Base-by-base conservation (phyloP, 176 grass and related monocot genomes). In the Dendrocalamus sinicus region DNA sequence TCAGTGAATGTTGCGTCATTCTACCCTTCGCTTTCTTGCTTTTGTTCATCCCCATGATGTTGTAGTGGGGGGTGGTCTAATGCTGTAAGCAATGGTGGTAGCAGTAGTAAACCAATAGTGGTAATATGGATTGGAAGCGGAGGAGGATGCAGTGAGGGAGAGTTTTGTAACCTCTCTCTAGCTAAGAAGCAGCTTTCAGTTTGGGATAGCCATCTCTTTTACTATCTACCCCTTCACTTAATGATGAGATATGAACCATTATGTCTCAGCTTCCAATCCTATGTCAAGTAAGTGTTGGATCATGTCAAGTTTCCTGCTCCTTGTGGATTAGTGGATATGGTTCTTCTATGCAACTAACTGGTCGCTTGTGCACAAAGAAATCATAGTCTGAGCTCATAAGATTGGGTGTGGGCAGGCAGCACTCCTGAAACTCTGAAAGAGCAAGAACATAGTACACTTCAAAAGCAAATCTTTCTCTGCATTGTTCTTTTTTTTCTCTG, bases 151-250 rank as follows among this genome's bases (percentile, higher is more conserved):
- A 62, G 55, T 32, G 77, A 87, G 77, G 81, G 69, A 67, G 76
- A 75, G 87, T 64, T 91, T 88, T 91, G 70, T 88, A 70, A 75
- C 76, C 61, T 78, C 67, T 87, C 83, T 69, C 45, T 84, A 73
- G 76, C 44, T 81, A 78, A 71, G 85, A 41, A 84, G 14, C 81
- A 71, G 76, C 70, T 85, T 67, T 28, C 62, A 55, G 61, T 44
- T 50, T 63, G 50, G 24, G 32, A 70, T 45, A 71, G 37, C 22
- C 15, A 54, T 22, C 48, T 47, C 72, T 66, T 77, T 57, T 65
- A 69, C 72, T 45, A 55, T 67, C 52, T 79, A 78, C 26, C 70
- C 62, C 60, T 46, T 75, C 37, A 62, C 67, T 84, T 57, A 69
- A 87, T 62, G 63, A 79, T 61, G 41, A 71, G 53, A 88, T 82